Evolutionary conservation across 2,329 filamentous ascomycete genomes (phyloP).

Genomic region (Phialemonium atrogriseum): DNA sequence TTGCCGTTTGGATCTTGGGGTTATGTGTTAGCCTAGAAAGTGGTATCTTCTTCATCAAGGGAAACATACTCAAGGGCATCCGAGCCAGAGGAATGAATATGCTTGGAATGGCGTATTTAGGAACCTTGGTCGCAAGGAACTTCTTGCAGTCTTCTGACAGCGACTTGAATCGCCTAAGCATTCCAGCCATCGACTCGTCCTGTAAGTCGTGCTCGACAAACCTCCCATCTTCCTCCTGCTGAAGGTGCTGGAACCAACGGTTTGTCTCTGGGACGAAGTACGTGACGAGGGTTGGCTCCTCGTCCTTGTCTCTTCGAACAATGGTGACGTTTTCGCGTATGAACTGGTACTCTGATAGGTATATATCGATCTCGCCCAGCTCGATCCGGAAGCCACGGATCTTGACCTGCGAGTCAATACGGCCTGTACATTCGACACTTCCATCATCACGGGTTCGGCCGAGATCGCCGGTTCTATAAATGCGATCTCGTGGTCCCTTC

Average conservation of each 20-base stretch:
- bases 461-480: constrained; percentile 38
- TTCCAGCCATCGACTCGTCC: constrained; percentile 8
- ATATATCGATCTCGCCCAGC: constrained; percentile 45
- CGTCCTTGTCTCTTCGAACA: constrained; percentile 72
- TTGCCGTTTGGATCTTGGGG: constrained; percentile 64
- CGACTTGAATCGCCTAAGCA: constrained; percentile 29
- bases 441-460: constrained; percentile 29
- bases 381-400: constrained; percentile 48
- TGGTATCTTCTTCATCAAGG: neutral
- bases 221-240: constrained; percentile 26
- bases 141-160: constrained; percentile 33
- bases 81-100: constrained; percentile 22
- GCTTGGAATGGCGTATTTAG: constrained; percentile 25
- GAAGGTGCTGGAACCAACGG: constrained; percentile 64
- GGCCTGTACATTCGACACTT: constrained; percentile 30
- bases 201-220: neutral
- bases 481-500: constrained; percentile 64
- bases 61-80: constrained; percentile 11
- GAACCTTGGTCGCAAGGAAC: constrained; percentile 37
- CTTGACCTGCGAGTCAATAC: constrained; percentile 50
- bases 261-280: constrained; percentile 80
- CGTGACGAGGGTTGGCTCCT: constrained; percentile 79
- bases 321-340: constrained; percentile 82
- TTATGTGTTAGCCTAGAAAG: neutral
- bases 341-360: constrained; percentile 65